Conservation (phyloP, 495 filamentous ascomycete genomes). For the Tirmania nivea region DNA sequence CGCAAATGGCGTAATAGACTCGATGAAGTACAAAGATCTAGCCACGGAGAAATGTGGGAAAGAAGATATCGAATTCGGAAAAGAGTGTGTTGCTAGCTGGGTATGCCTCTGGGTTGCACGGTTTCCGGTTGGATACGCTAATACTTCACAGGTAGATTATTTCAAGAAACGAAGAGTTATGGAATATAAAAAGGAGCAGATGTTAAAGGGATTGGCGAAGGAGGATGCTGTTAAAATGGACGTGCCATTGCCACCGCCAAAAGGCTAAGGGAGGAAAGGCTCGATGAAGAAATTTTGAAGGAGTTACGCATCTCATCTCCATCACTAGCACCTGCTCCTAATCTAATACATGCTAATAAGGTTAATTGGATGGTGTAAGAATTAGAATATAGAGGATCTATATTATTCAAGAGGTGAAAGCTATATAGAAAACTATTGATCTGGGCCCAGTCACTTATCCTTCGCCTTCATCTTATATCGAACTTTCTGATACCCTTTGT, state of each 20-base stretch:
- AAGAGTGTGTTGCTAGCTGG: slow-evolving; percentile 55
- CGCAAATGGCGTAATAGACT: slow-evolving; percentile 55
- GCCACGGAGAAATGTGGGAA: slow-evolving; percentile 2
- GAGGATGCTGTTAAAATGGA: slow-evolving; percentile 50
- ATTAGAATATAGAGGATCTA: too few species aligned
- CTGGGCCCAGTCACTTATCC: too few species aligned
- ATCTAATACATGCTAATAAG: too few species aligned
- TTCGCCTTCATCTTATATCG: too few species aligned
- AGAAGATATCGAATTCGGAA: slow-evolving; percentile 33
- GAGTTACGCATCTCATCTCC: too few species aligned
- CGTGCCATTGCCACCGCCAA: slow-evolving; percentile 6
- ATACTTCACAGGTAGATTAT: slow-evolving; percentile 57
- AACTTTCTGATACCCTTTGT: too few species aligned
- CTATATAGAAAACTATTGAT: too few species aligned
- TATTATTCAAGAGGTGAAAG: too few species aligned
- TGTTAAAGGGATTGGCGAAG: slow-evolving; percentile 52
- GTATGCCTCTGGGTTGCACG: slow-evolving; percentile 26
- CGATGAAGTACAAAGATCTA: slow-evolving; percentile 39
- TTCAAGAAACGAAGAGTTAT: slow-evolving; percentile 92
- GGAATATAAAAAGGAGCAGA: slow-evolving; percentile 64
- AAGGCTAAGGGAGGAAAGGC: too few species aligned
- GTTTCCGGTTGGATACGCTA: not conserved
- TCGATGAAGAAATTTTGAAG: too few species aligned
- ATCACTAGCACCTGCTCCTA: too few species aligned
- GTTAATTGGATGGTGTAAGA: too few species aligned